phyloP scores from a whole-genome alignment of 2,329 filamentous ascomycete species.

The Waltergamsia citrina region DNA sequence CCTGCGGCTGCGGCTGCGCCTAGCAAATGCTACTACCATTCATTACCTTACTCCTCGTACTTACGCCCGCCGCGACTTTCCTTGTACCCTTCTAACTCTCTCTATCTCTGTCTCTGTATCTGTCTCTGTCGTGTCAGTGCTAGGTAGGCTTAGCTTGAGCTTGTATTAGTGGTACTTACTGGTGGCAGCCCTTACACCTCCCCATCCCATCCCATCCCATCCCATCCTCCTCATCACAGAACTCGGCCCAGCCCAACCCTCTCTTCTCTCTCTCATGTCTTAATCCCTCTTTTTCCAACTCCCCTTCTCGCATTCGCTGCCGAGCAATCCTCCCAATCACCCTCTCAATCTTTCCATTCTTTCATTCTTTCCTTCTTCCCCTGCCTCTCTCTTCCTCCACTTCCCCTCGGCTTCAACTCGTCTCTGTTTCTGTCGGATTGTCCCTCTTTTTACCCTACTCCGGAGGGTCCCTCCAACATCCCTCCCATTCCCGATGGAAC shows the following conservation, averaged over 20 bases:
- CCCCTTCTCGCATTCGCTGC: background rate
- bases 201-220: background rate
- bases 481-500: slow-evolving; percentile 25
- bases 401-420: background rate
- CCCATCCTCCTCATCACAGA: background rate
- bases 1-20: background rate
- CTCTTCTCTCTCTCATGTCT: background rate
- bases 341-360: background rate
- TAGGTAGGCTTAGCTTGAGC: no score
- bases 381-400: slow-evolving; percentile 1
- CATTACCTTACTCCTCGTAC: background rate
- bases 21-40: background rate
- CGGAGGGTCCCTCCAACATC: slow-evolving; percentile 5
- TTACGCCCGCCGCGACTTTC: no score
- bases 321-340: background rate
- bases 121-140: no score
- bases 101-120: no score
- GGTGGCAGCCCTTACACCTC: background rate
- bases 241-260: background rate
- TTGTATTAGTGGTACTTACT: no score
- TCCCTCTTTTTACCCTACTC: slow-evolving; percentile 7
- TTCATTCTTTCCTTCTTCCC: background rate
- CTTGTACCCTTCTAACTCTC: no score
- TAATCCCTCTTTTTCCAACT: background rate
- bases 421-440: background rate